Evolutionary conservation across 345 rosid genomes (phyloP), one percentile per base, ranked within the genome.

Genomic region (Eucalyptus tenuipes): DNA sequence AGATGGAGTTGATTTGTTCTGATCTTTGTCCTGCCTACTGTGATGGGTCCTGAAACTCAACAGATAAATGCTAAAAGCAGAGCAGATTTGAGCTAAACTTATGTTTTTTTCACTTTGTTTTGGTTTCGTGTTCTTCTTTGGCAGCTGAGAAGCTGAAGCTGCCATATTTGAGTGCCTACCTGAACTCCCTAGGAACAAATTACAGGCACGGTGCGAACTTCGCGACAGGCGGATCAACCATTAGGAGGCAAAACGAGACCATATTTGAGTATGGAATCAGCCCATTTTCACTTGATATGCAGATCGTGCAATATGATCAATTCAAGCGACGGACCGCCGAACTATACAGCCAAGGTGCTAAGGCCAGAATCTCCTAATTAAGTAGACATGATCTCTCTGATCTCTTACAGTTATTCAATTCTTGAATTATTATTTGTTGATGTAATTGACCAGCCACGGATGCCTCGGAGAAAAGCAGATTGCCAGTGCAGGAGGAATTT

Each of bases 221-320:
- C 89, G 99, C 99, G 4, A 95, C 98, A 0, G 99, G 99, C 59
- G 99, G 99, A 42, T 96, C 99, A 59, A 97, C 99, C 61, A 95
- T 97, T 44, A 92, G 95, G 90, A 94, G 94, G 90, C 99, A 89
- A 80, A 97, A 97, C 88, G 99, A 96, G 90, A 96, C 97, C 22
- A 96, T 97, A n/a, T 97, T 50, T 82, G 93, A 96, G 90, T 94
- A 95, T 85, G 98, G 99, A 12, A 96, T 97, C 22, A 97, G 99
- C 91, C 98, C 99, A 10, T 97, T 97, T 88, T 90, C 93, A 87
- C 96, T 96, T 22, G 99, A 93, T 91, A 94, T 96, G 97, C 99
- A 97, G 96, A 95, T 97, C 89, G 85, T 82, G 29, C 99, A 97
- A 47, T 97, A 96, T 71, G 57, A 89, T 61, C 98, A 96, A 66